Evolutionary conservation across 2,329 filamentous ascomycete genomes (phyloP).

Genomic region (Hymenotorrendiella dingleyae): DNA sequence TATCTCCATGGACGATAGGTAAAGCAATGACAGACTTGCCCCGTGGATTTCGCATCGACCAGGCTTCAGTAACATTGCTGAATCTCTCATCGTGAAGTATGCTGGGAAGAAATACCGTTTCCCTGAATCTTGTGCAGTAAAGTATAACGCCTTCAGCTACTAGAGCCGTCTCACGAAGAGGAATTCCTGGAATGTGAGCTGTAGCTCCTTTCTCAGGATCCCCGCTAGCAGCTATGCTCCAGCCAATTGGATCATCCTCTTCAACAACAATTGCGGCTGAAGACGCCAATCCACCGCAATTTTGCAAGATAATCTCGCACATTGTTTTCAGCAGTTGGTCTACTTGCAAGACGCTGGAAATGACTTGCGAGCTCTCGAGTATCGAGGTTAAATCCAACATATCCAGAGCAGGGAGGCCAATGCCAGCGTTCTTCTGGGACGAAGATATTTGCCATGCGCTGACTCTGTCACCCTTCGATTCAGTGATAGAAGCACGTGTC

Average conservation of each 20-base stretch:
- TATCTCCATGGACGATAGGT: conserved; percentile 68
- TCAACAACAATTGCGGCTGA: conserved; percentile 69
- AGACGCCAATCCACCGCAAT: conserved; percentile 64
- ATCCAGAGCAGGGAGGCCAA: conserved; percentile 66
- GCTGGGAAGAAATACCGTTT: conserved; percentile 69
- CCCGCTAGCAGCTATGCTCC: conserved; percentile 70
- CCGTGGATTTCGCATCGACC: conserved; percentile 60
- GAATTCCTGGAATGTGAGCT: conserved; percentile 59
- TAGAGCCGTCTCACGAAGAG: conserved; percentile 58
- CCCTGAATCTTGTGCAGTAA: conserved; percentile 71
- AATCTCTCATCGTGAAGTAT: conserved; percentile 71
- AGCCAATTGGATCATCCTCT: conserved; percentile 50
- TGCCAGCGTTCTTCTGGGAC: conserved; percentile 44
- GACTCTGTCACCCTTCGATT: conserved; percentile 52
- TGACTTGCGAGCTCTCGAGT: conserved; percentile 68
- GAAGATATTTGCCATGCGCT: conserved; percentile 59
- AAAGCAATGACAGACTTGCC: conserved; percentile 75
- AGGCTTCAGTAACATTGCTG: conserved; percentile 65
- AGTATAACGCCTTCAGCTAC: conserved; percentile 73
- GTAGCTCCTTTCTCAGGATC: conserved; percentile 63
- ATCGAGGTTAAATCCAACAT: conserved; percentile 80
- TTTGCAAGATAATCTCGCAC: conserved; percentile 75
- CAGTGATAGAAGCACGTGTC: conserved; percentile 33
- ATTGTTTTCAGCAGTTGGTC: conserved; percentile 73
- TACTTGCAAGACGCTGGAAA: conserved; percentile 71